These are phyloP conservation scores for Candida nitratophila DNA, from an alignment of 805 yeast species.

Conservation along the genomic window DNA sequence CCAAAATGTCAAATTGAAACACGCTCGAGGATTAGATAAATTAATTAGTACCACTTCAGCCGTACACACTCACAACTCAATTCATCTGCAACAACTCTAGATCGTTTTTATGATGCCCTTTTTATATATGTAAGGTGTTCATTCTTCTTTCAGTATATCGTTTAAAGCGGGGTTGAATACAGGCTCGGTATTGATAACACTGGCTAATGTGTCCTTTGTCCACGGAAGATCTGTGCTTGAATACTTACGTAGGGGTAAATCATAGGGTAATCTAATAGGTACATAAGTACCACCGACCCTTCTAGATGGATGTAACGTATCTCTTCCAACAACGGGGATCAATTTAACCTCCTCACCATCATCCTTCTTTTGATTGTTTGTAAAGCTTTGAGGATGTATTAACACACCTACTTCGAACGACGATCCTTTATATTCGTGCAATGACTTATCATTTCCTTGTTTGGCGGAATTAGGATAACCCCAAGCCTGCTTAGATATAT, in stretches of 20 bases:
- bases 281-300: constrained; percentile 3
- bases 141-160: neutral
- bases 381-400: constrained; percentile 26
- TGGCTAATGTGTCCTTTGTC: too few relatives aligned
- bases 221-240: constrained; percentile 38
- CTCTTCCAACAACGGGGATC: constrained; percentile 38
- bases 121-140: too few relatives aligned
- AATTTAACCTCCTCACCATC: constrained; percentile 15
- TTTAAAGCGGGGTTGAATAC: neutral
- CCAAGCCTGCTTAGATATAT: constrained; percentile 78
- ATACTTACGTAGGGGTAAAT: constrained; percentile 42
- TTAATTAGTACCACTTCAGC: too few relatives aligned
- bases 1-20: too few relatives aligned
- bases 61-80: too few relatives aligned
- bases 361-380: constrained; percentile 5
- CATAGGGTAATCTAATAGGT: constrained; percentile 47
- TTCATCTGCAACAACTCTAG: too few relatives aligned
- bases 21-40: too few relatives aligned
- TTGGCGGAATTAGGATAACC: constrained; percentile 42
- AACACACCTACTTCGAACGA: constrained; percentile 54
- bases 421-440: constrained; percentile 26
- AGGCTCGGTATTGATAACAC: neutral
- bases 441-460: neutral
- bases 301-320: constrained; percentile 12
- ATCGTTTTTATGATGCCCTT: too few relatives aligned